phyloP scores from a whole-genome alignment of 257 asterid genomes.

The Scutellaria galericulata region DNA sequence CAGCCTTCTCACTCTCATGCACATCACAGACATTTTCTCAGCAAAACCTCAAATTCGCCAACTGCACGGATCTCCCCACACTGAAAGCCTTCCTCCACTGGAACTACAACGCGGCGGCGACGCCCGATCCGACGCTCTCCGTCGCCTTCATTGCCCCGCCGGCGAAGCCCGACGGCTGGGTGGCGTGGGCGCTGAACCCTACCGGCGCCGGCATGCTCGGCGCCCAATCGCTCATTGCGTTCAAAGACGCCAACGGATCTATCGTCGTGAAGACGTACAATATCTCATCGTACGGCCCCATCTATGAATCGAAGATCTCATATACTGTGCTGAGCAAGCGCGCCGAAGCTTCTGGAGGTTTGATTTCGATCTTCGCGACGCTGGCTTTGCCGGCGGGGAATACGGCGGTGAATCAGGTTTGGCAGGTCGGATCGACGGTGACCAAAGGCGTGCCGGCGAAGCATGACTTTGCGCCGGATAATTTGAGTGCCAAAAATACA shows the following conservation, averaged over 20 bases:
- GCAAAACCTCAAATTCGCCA: slow-evolving; percentile 31
- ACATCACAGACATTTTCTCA: slow-evolving; percentile 45
- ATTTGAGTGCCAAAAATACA: slow-evolving; percentile 50
- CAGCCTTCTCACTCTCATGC: slow-evolving; percentile 52
- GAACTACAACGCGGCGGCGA: slow-evolving; percentile 47
- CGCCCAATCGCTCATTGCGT: slow-evolving; percentile 66
- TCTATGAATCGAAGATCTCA: slow-evolving; percentile 52
- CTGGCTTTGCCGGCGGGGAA: slow-evolving; percentile 50
- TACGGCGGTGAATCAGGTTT: slow-evolving; percentile 59
- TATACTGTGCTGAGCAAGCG: slow-evolving; percentile 48
- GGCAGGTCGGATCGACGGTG: slow-evolving; percentile 72
- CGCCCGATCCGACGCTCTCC: slow-evolving; percentile 52
- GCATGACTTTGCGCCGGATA: slow-evolving; percentile 49
- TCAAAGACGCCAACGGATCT: slow-evolving; percentile 48
- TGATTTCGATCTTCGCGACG: slow-evolving; percentile 61
- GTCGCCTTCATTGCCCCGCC: slow-evolving; percentile 73
- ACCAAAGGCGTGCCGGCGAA: slow-evolving; percentile 49
- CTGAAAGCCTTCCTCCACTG: slow-evolving; percentile 63
- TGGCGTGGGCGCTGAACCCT: slow-evolving; percentile 81
- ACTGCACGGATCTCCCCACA: slow-evolving; percentile 60
- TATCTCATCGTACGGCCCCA: slow-evolving; percentile 45
- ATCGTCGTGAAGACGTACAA: slow-evolving; percentile 60
- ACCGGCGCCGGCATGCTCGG: slow-evolving; percentile 62
- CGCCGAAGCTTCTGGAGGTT: slow-evolving; percentile 54
- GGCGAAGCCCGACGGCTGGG: slow-evolving; percentile 66